Conservation (phyloP, 2,329 filamentous ascomycete genomes). For the Fusarium subtropicale region DNA sequence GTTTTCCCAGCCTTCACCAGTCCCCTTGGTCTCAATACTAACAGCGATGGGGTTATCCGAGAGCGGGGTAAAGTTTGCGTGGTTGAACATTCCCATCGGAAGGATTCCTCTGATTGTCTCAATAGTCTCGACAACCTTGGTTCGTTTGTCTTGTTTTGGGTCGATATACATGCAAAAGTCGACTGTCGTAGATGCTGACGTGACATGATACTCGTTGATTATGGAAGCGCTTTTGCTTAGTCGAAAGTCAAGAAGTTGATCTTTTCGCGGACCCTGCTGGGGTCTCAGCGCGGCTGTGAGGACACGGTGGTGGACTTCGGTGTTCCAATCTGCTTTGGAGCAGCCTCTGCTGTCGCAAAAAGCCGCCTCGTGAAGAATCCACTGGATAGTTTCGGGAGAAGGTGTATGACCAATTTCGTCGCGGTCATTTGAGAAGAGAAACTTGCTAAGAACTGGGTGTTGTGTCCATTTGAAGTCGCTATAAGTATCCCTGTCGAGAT, state of each 20-base stretch:
- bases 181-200: slow-evolving; percentile 12
- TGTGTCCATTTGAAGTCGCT: slow-evolving; percentile 21
- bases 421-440: slow-evolving; percentile 13
- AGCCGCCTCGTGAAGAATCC: slow-evolving; percentile 19
- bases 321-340: slow-evolving; percentile 19
- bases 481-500: slow-evolving; percentile 2
- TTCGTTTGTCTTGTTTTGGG: not conserved
- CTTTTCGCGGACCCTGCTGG: not conserved
- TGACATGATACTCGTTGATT: slow-evolving; percentile 14
- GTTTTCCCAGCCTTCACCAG: slow-evolving; percentile 17
- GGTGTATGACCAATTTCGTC: slow-evolving; percentile 10
- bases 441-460: not conserved
- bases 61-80: slow-evolving; percentile 2
- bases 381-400: not conserved
- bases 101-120: not conserved
- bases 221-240: slow-evolving; percentile 12
- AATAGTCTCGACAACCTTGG: not conserved
- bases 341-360: slow-evolving; percentile 7
- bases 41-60: slow-evolving; percentile 5
- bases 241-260: slow-evolving; percentile 17
- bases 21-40: slow-evolving; percentile 19
- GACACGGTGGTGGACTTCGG: slow-evolving; percentile 22
- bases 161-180: slow-evolving; percentile 32
- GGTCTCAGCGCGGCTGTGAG: slow-evolving; percentile 20
- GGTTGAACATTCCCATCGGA: slow-evolving; percentile 11